Evolutionary conservation across 2,329 filamentous ascomycete genomes (phyloP), one percentile per base, ranked within the genome.

Genomic region (Ophiosphaerella korrae): DNA sequence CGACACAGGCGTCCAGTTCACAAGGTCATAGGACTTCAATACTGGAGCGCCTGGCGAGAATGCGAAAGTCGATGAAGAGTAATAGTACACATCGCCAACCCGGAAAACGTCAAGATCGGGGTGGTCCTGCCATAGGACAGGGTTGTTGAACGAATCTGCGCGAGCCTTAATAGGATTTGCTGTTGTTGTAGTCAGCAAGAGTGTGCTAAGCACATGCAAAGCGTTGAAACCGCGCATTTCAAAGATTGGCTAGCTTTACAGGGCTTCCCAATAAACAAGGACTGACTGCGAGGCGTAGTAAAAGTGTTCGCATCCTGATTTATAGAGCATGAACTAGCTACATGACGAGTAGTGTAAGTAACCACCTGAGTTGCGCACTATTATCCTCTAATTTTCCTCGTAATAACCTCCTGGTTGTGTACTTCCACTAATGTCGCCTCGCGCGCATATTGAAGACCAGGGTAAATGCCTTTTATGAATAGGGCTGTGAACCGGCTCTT

Each of bases 31-130:
- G 0, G 82, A 85, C 21, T 76, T 74, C 0, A 86, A 71, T 2
- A 86, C 74, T 0, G 83, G 82, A 0, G 82, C 83, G 8, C 82
- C 83, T 0, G 83, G 78, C 9, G 78, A 82, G 60, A 80, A 84
- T 44, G 82, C 79, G 60, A 85, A 82, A 6, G 76, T 83, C 1
- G 82, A 84, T 1, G 82, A 80, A 0, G 80, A 80, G 58, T 80
- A 81, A 66, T 84, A 85, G 64, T 77, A 81, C 2, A 75, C 75
- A 54, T 81, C 75, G 3, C 75, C 74, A 0, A 81, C 75, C 6
- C 79, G 75, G 57, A 81, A 78, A 13, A 85, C 73, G 57, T 85
- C 82, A 14, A 80, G 73, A 55, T 85, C 82, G 0, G 82, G 77
- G 32, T 82, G 75, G 57, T 84, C 82, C 45, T 82, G 73, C 73